Percentiles rank a stretch among this genome's conserved stretches.
These are phyloP conservation scores for Colletotrichum lindemuthianum DNA, from an alignment of 2,329 filamentous ascomycete species.

Conservation along the genomic window DNA sequence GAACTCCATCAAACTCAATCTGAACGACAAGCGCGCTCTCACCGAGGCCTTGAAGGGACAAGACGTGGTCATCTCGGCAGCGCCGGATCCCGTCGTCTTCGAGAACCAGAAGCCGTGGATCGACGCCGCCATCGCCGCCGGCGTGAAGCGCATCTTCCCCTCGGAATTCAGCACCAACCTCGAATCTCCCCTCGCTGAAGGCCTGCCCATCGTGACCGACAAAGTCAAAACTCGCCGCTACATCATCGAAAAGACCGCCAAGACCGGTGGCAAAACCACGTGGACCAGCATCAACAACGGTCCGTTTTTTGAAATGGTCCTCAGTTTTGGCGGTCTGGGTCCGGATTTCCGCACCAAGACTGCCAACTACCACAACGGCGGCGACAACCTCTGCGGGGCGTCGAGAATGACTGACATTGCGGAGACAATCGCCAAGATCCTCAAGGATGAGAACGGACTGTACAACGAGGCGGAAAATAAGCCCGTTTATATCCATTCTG, in stretches of 20 bases:
- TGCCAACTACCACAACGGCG: slow-evolving; percentile 60
- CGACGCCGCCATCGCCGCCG: slow-evolving; percentile 61
- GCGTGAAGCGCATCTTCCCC: slow-evolving; percentile 64
- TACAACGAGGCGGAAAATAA: slow-evolving; percentile 61
- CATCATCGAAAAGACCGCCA: slow-evolving; percentile 17
- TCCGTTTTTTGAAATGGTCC: slow-evolving; percentile 47
- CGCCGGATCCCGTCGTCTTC: slow-evolving; percentile 46
- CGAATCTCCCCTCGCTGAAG: slow-evolving; percentile 33
- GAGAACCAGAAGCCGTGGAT: slow-evolving; percentile 61
- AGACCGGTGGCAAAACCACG: slow-evolving; percentile 31
- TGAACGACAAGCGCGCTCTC: slow-evolving; percentile 54
- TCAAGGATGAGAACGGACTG: slow-evolving; percentile 45
- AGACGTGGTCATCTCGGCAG: slow-evolving; percentile 63
- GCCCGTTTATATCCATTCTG: slow-evolving; percentile 61
- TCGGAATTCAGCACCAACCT: slow-evolving; percentile 57
- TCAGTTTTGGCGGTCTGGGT: slow-evolving; percentile 31
- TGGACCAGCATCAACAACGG: slow-evolving; percentile 54
- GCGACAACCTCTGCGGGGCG: slow-evolving; percentile 54
- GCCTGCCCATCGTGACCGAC: slow-evolving; percentile 36
- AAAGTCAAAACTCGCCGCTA: slow-evolving; percentile 37
- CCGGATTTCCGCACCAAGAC: slow-evolving; percentile 25
- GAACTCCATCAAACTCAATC: slow-evolving; percentile 49
- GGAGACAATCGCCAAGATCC: slow-evolving; percentile 56
- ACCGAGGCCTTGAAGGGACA: slow-evolving; percentile 61
- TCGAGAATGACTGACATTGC: slow-evolving; percentile 58